A percentile compares a stretch with the other conserved stretches of the same genome.
Conservation (phyloP, 176 grass and related monocot genomes). For the Carex littledalei region DNA sequence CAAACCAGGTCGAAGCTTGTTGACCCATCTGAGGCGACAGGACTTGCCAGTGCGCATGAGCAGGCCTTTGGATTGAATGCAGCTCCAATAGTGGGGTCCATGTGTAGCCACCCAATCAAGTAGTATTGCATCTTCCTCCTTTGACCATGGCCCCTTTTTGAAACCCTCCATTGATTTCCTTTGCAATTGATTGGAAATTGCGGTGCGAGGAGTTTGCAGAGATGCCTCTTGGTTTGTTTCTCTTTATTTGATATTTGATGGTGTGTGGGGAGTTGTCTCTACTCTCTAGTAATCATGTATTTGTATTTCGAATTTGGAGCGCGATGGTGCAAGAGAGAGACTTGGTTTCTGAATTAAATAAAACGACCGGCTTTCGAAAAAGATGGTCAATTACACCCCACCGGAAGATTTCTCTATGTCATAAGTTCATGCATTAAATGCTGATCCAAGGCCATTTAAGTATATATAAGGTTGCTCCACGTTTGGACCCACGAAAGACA, state of each 20-base stretch:
- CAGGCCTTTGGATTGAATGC: slow-evolving; percentile 38
- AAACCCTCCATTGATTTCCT: slow-evolving; percentile 17
- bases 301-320: background rate
- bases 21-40: slow-evolving; percentile 52
- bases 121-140: slow-evolving; percentile 55
- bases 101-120: slow-evolving; percentile 34
- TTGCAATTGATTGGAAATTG: background rate
- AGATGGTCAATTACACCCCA: background rate
- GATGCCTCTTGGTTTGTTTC: background rate
- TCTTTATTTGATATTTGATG: background rate
- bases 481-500: background rate
- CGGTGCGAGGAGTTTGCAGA: background rate
- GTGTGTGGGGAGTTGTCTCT: background rate
- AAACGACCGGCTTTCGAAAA: background rate
- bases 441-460: background rate
- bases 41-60: slow-evolving; percentile 48
- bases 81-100: slow-evolving; percentile 41
- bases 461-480: background rate
- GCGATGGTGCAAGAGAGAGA: background rate
- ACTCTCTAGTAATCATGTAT: background rate
- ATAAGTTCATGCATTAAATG: background rate
- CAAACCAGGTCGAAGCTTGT: slow-evolving; percentile 47
- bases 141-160: slow-evolving; percentile 54
- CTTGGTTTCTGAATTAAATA: background rate
- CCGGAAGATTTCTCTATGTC: background rate